These are phyloP conservation scores for Pyrus betulifolia DNA, from an alignment of 306 rosid species.

Conservation along the genomic window DNA sequence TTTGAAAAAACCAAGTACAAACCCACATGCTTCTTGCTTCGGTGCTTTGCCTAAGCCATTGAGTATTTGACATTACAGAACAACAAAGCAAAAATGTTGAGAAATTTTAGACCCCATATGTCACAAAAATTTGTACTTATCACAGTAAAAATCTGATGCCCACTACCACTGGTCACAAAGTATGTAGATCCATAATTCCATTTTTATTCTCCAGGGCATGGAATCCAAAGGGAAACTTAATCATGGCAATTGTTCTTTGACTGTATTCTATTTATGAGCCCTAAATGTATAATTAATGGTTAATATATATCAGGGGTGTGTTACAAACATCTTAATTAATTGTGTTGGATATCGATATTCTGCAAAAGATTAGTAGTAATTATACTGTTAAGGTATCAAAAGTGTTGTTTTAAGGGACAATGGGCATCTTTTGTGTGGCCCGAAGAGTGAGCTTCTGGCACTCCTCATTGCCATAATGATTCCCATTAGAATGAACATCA, in stretches of 20 bases:
- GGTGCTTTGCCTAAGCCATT: slow-evolving; percentile 23
- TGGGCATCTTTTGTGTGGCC: slow-evolving; percentile 12
- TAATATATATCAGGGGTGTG: background rate
- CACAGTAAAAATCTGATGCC: slow-evolving; percentile 12
- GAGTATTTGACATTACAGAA: slow-evolving; percentile 20
- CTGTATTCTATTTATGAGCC: background rate
- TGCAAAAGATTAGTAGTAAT: background rate
- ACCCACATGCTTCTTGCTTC: slow-evolving; percentile 34
- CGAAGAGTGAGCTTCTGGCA: background rate
- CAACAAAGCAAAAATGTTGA: slow-evolving; percentile 12
- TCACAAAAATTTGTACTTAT: slow-evolving; percentile 10
- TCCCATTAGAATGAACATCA: background rate
- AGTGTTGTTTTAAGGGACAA: background rate
- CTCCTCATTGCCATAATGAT: background rate
- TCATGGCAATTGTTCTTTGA: slow-evolving; percentile 16
- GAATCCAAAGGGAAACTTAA: slow-evolving; percentile 20
- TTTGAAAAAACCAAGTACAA: slow-evolving; percentile 12
- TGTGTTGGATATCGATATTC: background rate
- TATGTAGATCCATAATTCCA: background rate
- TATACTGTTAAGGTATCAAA: background rate
- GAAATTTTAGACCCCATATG: slow-evolving; percentile 37
- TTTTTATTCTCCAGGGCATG: background rate
- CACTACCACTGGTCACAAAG: slow-evolving; percentile 1
- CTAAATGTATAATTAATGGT: background rate
- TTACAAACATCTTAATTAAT: slow-evolving; percentile 1